These are phyloP conservation scores for Jamesozyma jinghongensis DNA, from an alignment of 805 yeast genomes.

Conservation along the genomic window DNA sequence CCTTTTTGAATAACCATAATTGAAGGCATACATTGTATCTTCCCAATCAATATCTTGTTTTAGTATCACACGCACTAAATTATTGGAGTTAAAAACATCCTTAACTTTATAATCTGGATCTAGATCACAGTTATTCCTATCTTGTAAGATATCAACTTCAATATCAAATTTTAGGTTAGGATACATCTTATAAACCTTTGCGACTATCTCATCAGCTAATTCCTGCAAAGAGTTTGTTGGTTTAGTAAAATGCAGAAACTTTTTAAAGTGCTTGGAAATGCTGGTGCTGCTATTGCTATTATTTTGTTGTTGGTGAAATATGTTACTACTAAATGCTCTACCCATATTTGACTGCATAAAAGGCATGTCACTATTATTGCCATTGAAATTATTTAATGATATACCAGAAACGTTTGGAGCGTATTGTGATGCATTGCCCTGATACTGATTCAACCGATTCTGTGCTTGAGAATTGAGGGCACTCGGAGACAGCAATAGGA, in stretches of 20 bases:
- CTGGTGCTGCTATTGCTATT: background rate
- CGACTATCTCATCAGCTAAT: constrained; percentile 45
- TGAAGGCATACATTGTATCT: constrained; percentile 13
- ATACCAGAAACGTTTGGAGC: constrained; percentile 1
- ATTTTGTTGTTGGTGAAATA: background rate
- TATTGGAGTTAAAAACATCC: constrained; percentile 49
- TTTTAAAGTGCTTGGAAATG: constrained; percentile 21
- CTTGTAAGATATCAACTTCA: constrained; percentile 52
- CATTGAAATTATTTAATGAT: constrained; percentile 1
- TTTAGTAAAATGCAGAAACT: constrained; percentile 56
- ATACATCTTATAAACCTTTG: constrained; percentile 50
- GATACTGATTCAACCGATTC: background rate
- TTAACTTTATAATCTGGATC: constrained; percentile 64
- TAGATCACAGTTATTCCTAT: constrained; percentile 56
- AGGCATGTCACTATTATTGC: background rate
- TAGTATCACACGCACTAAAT: constrained; percentile 38
- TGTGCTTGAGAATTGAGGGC: constrained; percentile 1
- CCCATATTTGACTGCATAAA: background rate
- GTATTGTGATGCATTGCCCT: background rate
- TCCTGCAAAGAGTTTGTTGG: constrained; percentile 37
- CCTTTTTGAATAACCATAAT: constrained; percentile 13
- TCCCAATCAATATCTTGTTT: constrained; percentile 32
- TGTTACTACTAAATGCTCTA: background rate
- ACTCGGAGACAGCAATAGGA: constrained; percentile 9
- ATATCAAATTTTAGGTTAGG: constrained; percentile 47